Percentiles rank a stretch among this genome's conserved stretches.
Conservation (phyloP, 495 filamentous ascomycete species). For the Aspergillus haitiensis region DNA sequence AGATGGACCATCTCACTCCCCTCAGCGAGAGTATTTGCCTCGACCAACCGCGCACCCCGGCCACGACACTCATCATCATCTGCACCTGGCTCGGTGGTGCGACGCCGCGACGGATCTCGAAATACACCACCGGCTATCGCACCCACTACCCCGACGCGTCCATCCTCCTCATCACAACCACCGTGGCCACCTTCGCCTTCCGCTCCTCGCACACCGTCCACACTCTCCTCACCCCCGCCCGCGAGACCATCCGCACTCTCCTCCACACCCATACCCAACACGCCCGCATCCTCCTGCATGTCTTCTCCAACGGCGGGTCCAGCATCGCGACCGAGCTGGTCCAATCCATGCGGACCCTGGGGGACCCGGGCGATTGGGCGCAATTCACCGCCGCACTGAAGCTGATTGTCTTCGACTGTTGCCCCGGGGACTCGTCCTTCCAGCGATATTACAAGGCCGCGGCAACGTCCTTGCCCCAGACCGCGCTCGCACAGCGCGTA, state of each 20-base stretch:
- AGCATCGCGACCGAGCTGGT: constrained; percentile 8
- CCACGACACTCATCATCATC: constrained; percentile 9
- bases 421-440: constrained; percentile 11
- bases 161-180: constrained; percentile 3
- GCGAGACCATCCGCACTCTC: not conserved
- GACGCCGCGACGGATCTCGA: not conserved
- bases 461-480: not conserved
- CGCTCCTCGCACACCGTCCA: not conserved
- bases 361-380: not conserved
- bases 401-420: constrained; percentile 16
- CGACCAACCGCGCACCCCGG: not conserved
- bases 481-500: not conserved
- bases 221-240: not conserved
- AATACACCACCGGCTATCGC: constrained; percentile 11
- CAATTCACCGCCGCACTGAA: not conserved
- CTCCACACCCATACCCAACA: not conserved
- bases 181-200: constrained; percentile 4
- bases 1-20: not conserved
- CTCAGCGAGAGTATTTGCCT: constrained; percentile 3
- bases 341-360: not conserved
- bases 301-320: constrained; percentile 18
- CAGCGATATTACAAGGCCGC: constrained; percentile 3
- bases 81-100: constrained; percentile 19
- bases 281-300: constrained; percentile 9
- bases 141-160: not conserved